phyloP scores from a whole-genome alignment of 2,329 filamentous ascomycete genomes.

The Trichothecium roseum region DNA sequence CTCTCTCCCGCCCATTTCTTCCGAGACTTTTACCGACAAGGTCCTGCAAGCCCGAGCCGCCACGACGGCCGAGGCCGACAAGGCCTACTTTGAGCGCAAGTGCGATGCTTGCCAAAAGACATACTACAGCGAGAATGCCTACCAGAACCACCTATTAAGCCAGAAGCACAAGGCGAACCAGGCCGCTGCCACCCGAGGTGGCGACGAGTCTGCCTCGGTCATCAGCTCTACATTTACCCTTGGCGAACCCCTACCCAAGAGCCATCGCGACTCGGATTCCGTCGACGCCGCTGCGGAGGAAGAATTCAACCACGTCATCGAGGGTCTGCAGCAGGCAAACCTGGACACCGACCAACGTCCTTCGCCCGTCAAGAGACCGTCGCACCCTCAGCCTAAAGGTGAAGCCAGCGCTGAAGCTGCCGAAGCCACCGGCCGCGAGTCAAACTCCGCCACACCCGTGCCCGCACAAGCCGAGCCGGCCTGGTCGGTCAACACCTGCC shows the following conservation, averaged over 20 bases:
- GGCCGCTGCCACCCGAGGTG: slow-evolving; percentile 33
- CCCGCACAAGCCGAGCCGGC: slow-evolving; percentile 21
- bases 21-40: slow-evolving; percentile 91
- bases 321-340: slow-evolving; percentile 66
- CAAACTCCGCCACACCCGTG: slow-evolving; percentile 30
- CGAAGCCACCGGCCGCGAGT: slow-evolving; percentile 26
- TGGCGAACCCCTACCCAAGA: slow-evolving; percentile 57
- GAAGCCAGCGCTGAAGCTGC: slow-evolving; percentile 34
- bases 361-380: slow-evolving; percentile 44
- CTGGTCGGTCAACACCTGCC: slow-evolving; percentile 48
- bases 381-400: slow-evolving; percentile 35
- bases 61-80: slow-evolving; percentile 74
- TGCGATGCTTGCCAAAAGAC: slow-evolving; percentile 81
- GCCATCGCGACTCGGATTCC: slow-evolving; percentile 31
- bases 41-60: slow-evolving; percentile 83
- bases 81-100: slow-evolving; percentile 75
- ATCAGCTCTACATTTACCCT: slow-evolving; percentile 88
- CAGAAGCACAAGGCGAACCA: slow-evolving; percentile 68
- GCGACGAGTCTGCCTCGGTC: slow-evolving; percentile 69
- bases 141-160: slow-evolving; percentile 82
- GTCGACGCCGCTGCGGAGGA: slow-evolving; percentile 60
- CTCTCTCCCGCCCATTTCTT: slow-evolving; percentile 78
- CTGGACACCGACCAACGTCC: slow-evolving; percentile 31
- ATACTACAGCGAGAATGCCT: slow-evolving; percentile 95
- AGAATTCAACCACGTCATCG: slow-evolving; percentile 68